These are phyloP conservation scores for Chionographis japonica DNA, from an alignment of 106 monocot genomes.

Conservation along the genomic window DNA sequence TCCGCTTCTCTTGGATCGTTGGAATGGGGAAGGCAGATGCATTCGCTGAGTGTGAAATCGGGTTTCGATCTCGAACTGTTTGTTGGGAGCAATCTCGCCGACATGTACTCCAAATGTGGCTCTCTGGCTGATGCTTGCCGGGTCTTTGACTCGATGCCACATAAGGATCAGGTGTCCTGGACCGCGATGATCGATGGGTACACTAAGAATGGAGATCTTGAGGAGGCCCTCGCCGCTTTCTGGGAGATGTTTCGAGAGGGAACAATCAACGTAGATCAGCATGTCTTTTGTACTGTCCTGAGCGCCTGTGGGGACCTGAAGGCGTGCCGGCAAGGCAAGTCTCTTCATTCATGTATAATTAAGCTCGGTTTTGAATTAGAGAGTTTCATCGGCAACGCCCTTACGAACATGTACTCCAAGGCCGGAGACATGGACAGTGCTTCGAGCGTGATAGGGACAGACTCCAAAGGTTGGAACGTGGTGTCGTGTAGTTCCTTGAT, in stretches of 20 bases:
- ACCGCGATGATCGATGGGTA: conserved; percentile 53
- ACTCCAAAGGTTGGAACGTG: conserved; percentile 29
- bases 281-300: conserved; percentile 33
- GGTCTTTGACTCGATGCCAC: conserved; percentile 35
- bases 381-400: conserved; percentile 21
- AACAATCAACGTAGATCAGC: conserved; percentile 15
- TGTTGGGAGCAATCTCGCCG: conserved; percentile 49
- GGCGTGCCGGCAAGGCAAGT: conserved; percentile 6
- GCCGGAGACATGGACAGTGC: conserved; percentile 38
- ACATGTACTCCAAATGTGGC: conserved; percentile 48
- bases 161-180: conserved; percentile 51
- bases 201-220: conserved; percentile 33
- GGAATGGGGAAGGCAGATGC: conserved; percentile 26
- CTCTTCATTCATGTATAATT: conserved; percentile 19
- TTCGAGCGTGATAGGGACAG: conserved; percentile 1
- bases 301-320: conserved; percentile 29
- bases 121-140: conserved; percentile 14
- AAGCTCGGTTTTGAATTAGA: conserved; percentile 25
- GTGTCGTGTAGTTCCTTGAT: conserved; percentile 46
- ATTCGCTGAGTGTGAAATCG: conserved; percentile 27
- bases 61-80: conserved; percentile 36
- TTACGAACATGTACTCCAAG: conserved; percentile 45
- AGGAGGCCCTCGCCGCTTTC: conserved; percentile 25
- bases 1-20: conserved; percentile 4
- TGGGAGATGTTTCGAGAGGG: conserved; percentile 12